Base-by-base conservation (phyloP, 148 eudicot genomes). In the Agrostemma githago region DNA sequence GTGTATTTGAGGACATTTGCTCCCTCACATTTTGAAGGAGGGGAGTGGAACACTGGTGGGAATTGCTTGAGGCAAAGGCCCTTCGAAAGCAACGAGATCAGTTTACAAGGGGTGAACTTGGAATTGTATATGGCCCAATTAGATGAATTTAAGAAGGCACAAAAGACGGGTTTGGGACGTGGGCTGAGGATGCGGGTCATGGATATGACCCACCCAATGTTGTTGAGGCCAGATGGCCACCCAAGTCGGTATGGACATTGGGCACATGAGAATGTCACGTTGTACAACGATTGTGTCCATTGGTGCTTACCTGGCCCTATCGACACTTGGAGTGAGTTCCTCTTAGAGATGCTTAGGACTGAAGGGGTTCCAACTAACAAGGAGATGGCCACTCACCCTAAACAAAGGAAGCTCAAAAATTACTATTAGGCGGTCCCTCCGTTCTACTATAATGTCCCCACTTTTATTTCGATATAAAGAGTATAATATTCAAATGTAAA, bases 281-380 rank as follows among this genome's bases (percentile, higher is more conserved):
- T 65, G 61, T 53, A 53, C 4, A 65, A 65, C 64, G 70, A 74
- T 64, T 74, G 71, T 74, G 71, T 74, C 5, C 77, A 74, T 48
- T 74, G 77, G 88, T 89, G 92, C 46, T 74, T 89, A 70, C 91
- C 91, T 5, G 90, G 93, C 10, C 84, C 90, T 20, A 85, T 89
- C 66, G 89, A 86, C 48, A 66, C 84, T 39, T 85, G 88, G 88
- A 79, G 54, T 57, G 86, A 83, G 77, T 74, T 88, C 66, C 78
- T 88, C 82, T 75, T 82, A 46, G 84, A 88, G 20, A 79, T 86
- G 75, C 40, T 88, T 65, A 86, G 78, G 68, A 79, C 62, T 71
- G 88, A 83, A 69, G 86, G 74, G 0, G 73, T 70, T 0, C 16
- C 26, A 5, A 41, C 61, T 20, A 68, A 66, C 16, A 41, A 64